These are phyloP conservation scores for Neofusicoccum ribis DNA, from an alignment of 2,329 filamentous ascomycete genomes.

Conservation along the genomic window DNA sequence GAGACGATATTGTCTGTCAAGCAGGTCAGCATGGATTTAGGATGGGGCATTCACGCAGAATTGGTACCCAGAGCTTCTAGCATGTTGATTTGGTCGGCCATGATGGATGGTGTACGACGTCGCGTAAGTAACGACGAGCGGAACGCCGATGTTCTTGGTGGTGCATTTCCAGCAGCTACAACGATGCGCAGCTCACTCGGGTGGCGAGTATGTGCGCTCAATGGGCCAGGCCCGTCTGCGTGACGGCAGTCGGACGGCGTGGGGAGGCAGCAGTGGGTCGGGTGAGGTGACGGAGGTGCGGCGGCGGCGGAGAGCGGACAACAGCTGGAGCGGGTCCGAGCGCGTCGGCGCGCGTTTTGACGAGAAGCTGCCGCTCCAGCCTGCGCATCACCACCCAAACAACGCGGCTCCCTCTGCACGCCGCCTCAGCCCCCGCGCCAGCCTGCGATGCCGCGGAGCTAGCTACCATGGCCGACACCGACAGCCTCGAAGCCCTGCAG, in stretches of 20 bases:
- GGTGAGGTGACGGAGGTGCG: slow-evolving; percentile 15
- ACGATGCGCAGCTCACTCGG: not conserved
- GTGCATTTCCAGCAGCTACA: not conserved
- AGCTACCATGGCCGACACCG: slow-evolving; percentile 67
- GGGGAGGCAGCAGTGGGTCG: not conserved
- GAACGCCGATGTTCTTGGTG: not conserved
- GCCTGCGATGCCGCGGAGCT: slow-evolving; percentile 16
- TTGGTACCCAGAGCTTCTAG: not conserved
- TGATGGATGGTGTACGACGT: not conserved
- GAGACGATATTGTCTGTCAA: not conserved
- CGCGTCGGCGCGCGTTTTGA: slow-evolving; percentile 14
- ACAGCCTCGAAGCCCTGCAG: slow-evolving; percentile 74
- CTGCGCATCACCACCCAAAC: slow-evolving; percentile 10
- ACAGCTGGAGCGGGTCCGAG: not conserved
- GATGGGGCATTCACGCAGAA: too few species aligned
- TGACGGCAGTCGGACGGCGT: not conserved
- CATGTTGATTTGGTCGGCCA: not conserved
- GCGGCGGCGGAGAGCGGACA: slow-evolving; percentile 4
- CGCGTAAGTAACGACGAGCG: not conserved
- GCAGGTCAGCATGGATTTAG: not conserved
- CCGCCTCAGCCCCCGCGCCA: not conserved
- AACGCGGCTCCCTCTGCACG: not conserved
- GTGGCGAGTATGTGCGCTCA: not conserved
- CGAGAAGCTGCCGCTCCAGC: slow-evolving; percentile 4
- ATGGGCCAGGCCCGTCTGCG: not conserved